A percentile compares a stretch with the other conserved stretches of the same genome.
These are phyloP conservation scores for Crithidia thermophila DNA, from an alignment of 208 protist genomes.

Conservation along the genomic window DNA sequence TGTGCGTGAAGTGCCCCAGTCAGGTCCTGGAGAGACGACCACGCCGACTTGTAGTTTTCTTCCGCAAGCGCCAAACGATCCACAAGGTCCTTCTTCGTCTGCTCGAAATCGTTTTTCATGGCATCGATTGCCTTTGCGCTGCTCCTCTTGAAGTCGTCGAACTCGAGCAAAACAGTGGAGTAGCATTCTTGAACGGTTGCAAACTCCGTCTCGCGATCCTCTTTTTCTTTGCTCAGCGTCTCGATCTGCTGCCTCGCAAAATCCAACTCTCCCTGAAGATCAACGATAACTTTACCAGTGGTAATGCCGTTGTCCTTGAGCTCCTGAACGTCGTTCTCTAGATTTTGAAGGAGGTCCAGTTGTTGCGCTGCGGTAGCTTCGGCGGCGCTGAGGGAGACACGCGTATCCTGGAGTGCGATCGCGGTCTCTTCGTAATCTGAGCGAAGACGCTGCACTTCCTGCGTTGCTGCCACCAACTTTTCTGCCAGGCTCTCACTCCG, in stretches of 20 bases:
- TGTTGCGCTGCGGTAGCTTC: slow-evolving; percentile 38
- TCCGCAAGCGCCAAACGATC: slow-evolving; percentile 29
- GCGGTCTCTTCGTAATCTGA: background rate
- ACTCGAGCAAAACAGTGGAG: slow-evolving; percentile 55
- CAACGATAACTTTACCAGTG: slow-evolving; percentile 33
- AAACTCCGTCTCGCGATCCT: slow-evolving; percentile 56
- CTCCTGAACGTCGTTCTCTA: slow-evolving; percentile 48
- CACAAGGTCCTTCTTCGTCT: slow-evolving; percentile 9
- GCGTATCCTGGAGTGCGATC: background rate
- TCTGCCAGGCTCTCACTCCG: background rate
- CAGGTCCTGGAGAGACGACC: slow-evolving; percentile 32
- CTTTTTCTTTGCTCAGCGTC: slow-evolving; percentile 33
- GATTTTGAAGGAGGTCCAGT: slow-evolving; percentile 40
- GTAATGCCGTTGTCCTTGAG: slow-evolving; percentile 29
- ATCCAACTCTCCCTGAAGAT: slow-evolving; percentile 30
- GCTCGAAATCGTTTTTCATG: slow-evolving; percentile 20
- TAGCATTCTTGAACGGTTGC: slow-evolving; percentile 65
- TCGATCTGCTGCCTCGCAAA: slow-evolving; percentile 25
- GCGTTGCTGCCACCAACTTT: background rate
- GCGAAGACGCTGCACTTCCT: background rate
- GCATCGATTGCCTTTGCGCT: slow-evolving; percentile 2
- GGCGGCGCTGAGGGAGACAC: background rate
- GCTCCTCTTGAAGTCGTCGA: slow-evolving; percentile 46
- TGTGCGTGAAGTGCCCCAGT: slow-evolving; percentile 32
- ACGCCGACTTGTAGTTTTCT: slow-evolving; percentile 27